Evolutionary conservation across 2,329 filamentous ascomycete genomes (phyloP).

Genomic region (Diaporthe batatas): DNA sequence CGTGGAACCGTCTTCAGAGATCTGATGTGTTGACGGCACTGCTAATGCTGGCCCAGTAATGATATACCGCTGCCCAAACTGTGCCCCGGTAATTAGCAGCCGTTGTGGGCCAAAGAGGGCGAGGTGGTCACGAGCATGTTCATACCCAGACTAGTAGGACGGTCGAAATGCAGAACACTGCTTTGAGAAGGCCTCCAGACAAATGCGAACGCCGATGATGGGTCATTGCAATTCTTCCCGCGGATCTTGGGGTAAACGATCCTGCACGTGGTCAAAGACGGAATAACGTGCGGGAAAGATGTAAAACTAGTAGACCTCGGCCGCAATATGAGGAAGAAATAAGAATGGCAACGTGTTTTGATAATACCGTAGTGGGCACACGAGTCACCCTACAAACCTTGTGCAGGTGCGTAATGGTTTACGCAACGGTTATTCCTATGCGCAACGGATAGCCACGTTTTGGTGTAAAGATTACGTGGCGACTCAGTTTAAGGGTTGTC

Average conservation of each 20-base stretch:
- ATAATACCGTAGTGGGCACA: too few relatives aligned
- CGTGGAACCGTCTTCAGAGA: background rate
- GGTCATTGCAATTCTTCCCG: background rate
- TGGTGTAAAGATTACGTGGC: too few relatives aligned
- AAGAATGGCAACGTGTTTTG: background rate
- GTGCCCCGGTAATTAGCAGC: background rate
- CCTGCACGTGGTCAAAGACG: background rate
- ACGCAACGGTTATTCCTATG: too few relatives aligned
- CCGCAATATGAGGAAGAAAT: background rate
- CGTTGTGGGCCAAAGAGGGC: background rate
- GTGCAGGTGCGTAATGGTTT: too few relatives aligned
- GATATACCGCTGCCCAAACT: background rate
- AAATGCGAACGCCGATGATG: background rate
- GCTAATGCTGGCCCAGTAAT: background rate
- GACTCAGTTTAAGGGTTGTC: too few relatives aligned
- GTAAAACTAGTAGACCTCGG: background rate
- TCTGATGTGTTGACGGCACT: background rate
- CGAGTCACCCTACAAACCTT: too few relatives aligned
- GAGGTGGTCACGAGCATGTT: too few relatives aligned
- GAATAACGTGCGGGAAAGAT: background rate
- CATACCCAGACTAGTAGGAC: background rate
- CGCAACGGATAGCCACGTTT: too few relatives aligned
- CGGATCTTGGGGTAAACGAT: background rate
- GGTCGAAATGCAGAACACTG: background rate
- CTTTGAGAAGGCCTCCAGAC: background rate